These are phyloP conservation scores for Fusarium humuli DNA, from an alignment of 2,329 filamentous ascomycete genomes.

Conservation along the genomic window DNA sequence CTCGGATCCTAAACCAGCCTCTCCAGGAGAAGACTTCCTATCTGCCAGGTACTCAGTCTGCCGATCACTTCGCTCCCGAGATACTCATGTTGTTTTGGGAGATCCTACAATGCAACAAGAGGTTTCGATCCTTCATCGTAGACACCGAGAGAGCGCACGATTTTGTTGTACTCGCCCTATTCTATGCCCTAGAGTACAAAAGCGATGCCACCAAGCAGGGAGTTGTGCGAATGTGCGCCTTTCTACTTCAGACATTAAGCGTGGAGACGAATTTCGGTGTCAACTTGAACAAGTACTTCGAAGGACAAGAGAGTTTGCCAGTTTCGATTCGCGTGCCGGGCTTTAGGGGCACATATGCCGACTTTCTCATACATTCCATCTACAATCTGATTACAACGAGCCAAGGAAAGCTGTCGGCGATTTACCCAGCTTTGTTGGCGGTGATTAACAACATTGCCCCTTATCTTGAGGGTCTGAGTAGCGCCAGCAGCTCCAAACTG, in stretches of 20 bases:
- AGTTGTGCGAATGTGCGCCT: constrained; percentile 96
- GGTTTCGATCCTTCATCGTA: constrained; percentile 95
- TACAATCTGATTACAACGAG: constrained; percentile 91
- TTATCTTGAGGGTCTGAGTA: constrained; percentile 81
- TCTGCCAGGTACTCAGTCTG: constrained; percentile 83
- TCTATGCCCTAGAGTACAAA: constrained; percentile 92
- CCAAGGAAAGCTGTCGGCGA: constrained; percentile 88
- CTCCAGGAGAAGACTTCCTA: constrained; percentile 90
- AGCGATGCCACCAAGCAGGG: constrained; percentile 89
- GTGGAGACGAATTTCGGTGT: constrained; percentile 91
- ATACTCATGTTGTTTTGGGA: constrained; percentile 99
- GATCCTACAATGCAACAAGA: constrained; percentile 94
- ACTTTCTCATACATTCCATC: constrained; percentile 95
- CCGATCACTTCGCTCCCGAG: constrained; percentile 89
- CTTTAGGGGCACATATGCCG: constrained; percentile 91
- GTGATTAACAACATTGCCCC: constrained; percentile 95
- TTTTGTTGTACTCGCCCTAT: constrained; percentile 89
- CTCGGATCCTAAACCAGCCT: constrained; percentile 89
- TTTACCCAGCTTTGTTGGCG: constrained; percentile 91
- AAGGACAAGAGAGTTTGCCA: constrained; percentile 88
- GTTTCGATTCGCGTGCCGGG: constrained; percentile 81
- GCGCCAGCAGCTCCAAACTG: constrained; percentile 81
- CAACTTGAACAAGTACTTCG: constrained; percentile 89
- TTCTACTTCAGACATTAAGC: constrained; percentile 92
- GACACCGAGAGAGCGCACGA: constrained; percentile 94